A percentile compares a stretch with the other conserved stretches of the same genome.
Conservation (phyloP, 805 yeast species). For the Ogataea zsoltii region DNA sequence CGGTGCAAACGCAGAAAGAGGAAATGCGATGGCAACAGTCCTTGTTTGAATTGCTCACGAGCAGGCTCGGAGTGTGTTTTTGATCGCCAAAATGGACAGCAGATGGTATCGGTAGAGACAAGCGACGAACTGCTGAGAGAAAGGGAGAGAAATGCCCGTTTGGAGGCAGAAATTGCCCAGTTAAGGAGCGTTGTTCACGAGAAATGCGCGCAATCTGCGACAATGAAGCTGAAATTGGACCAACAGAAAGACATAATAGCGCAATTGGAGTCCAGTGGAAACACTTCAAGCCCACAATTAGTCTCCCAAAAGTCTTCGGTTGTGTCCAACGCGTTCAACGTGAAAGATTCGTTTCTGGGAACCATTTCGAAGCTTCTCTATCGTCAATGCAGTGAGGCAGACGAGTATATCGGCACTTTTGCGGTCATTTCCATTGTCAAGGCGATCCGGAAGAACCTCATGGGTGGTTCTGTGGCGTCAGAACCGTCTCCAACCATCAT, state of each 20-base stretch:
- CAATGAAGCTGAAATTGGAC: slow-evolving; percentile 1
- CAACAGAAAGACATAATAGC: not conserved
- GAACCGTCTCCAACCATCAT: slow-evolving; percentile 14
- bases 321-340: not conserved
- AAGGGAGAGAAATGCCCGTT: slow-evolving; percentile 2
- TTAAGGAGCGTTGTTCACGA: not conserved
- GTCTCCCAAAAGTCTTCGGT: too few species aligned
- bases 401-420: slow-evolving; percentile 26
- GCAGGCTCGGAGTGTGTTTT: slow-evolving; percentile 13
- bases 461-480: slow-evolving; percentile 12
- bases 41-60: slow-evolving; percentile 16
- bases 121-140: not conserved
- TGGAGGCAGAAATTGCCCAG: slow-evolving; percentile 6
- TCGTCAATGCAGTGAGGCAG: slow-evolving; percentile 15
- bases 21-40: slow-evolving; percentile 21
- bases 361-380: slow-evolving; percentile 18
- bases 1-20: slow-evolving; percentile 21
- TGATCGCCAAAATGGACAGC: slow-evolving; percentile 3
- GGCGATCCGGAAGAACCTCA: slow-evolving; percentile 20
- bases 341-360: not conserved
- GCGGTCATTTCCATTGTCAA: slow-evolving; percentile 27
- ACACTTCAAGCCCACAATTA: too few species aligned
- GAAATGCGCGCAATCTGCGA: not conserved
- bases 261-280: not conserved
- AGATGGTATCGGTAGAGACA: not conserved